A percentile compares a stretch with the other conserved stretches of the same genome.
Evolutionary conservation across 2,329 filamentous ascomycete genomes (phyloP).

Genomic region (Aureobasidium musti): DNA sequence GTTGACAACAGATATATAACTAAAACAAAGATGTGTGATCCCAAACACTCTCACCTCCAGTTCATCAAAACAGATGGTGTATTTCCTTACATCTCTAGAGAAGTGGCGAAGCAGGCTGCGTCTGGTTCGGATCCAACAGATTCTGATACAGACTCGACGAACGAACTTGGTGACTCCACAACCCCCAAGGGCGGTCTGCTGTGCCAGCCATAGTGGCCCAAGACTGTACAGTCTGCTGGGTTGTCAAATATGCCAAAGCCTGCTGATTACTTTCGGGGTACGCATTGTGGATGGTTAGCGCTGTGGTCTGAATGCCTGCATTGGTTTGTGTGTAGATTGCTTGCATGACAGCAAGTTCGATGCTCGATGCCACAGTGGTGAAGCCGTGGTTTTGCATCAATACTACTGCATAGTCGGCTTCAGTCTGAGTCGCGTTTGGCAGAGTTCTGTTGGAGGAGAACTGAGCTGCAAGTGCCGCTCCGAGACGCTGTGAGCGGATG

Average conservation of each 20-base stretch:
- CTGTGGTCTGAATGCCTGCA: constrained; percentile 47
- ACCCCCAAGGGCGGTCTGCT: constrained; percentile 20
- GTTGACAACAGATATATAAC: background rate
- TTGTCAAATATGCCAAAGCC: background rate
- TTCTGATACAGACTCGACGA: constrained; percentile 27
- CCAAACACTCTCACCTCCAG: background rate
- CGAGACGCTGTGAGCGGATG: constrained; percentile 33
- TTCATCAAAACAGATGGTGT: background rate
- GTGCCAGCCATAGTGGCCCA: constrained; percentile 25
- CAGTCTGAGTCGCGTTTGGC: background rate
- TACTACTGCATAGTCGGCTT: constrained; percentile 42
- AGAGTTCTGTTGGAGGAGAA: constrained; percentile 30
- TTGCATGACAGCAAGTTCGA: constrained; percentile 47
- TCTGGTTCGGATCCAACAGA: constrained; percentile 26
- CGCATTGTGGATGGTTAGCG: constrained; percentile 36
- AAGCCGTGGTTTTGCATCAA: constrained; percentile 53
- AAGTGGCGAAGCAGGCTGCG: constrained; percentile 16
- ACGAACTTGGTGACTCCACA: constrained; percentile 18
- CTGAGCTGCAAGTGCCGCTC: constrained; percentile 32
- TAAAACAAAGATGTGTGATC: background rate
- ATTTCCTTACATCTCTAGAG: too few relatives aligned
- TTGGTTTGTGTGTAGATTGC: constrained; percentile 51
- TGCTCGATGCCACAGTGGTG: constrained; percentile 43
- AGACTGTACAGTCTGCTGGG: constrained; percentile 5
- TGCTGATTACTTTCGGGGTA: background rate